Base-by-base conservation (phyloP, 257 asterid genomes). In the Nicotiana benthamiana region DNA sequence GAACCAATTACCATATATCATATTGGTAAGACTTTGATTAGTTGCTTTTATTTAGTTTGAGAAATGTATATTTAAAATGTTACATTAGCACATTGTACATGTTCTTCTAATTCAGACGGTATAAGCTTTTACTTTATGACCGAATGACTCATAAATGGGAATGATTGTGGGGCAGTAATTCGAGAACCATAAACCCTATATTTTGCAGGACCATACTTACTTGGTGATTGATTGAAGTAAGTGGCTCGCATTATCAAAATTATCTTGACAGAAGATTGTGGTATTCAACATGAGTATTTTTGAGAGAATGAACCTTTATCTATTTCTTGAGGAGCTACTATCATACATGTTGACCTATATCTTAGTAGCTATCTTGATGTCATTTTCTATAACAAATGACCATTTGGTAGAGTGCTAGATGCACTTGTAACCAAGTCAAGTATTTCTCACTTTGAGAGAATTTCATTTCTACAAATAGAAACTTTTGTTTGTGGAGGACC, bases 1-100 rank as follows among this genome's bases (percentile, higher is more conserved):
- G 99, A 92, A 81, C 91, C 95, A 80, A 92, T 95, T 85, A 93
- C 97, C 81, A 92, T 95, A 83, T 95, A 93, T 84, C 99, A 93
- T 85, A 92, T 95, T 80, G 98, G 98, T 93, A 85, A 80, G 59
- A 18, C 34, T 68, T 86, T 10, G 36, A 72, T 46, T 46, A 15
- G 64, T 53, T 34, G 26, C 64, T 63, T 86, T 20, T 74, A 61
- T 48, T 70, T 74, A 40, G 34, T 20, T 20, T 70, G 57, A 40
- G 77, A 12, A 36, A 67, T 17, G 11, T 67, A 24, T 17, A 70
- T 40, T 2, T 20, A 22, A 67, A 70, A 22, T 43, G 9, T 12
- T 70, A 43, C 34, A 5, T 70, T 70, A 22, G 34, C 7, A 12
- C 6, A 6, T 70, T 20, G 77, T 70, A 3, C 57, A 70, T 22